phyloP scores from a whole-genome alignment of 2,329 filamentous ascomycete species.

The Aspergillus sp. region DNA sequence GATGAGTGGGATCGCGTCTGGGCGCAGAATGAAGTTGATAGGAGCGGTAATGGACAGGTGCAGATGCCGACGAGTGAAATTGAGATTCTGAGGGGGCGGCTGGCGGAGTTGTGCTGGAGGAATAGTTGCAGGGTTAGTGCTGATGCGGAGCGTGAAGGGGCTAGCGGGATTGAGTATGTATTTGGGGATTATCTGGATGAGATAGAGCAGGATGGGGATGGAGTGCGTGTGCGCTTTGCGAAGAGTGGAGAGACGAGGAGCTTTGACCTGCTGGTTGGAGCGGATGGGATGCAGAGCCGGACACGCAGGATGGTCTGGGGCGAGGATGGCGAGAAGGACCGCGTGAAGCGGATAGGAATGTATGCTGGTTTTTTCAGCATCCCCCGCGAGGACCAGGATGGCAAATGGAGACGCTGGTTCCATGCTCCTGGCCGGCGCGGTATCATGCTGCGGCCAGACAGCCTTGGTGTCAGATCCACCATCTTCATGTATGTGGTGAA shows the following conservation, averaged over 20 bases:
- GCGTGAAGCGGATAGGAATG: slow-evolving; percentile 13
- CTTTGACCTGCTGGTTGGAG: slow-evolving; percentile 57
- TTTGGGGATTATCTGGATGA: neutral
- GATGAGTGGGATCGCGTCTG: neutral
- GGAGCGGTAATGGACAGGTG: neutral
- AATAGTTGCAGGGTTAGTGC: neutral
- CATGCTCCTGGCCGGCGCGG: slow-evolving; percentile 21
- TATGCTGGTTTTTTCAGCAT: slow-evolving; percentile 31
- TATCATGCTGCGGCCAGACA: slow-evolving; percentile 24
- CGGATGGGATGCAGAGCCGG: slow-evolving; percentile 56
- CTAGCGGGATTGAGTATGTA: neutral
- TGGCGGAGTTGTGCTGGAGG: neutral
- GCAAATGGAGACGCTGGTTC: slow-evolving; percentile 19
- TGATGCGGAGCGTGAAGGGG: neutral
- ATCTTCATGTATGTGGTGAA: slow-evolving; percentile 18
- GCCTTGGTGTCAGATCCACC: slow-evolving; percentile 12
- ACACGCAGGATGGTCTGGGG: slow-evolving; percentile 46
- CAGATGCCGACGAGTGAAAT: slow-evolving; percentile 1
- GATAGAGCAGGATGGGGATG: neutral
- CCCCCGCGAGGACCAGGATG: slow-evolving; percentile 21
- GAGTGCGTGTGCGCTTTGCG: neutral
- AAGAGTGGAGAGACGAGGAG: neutral
- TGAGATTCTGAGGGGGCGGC: neutral
- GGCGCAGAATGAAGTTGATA: neutral
- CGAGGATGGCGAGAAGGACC: slow-evolving; percentile 17